Base-by-base conservation (phyloP, 1,284 basidiomycete genomes). In the Papiliotrema nemorosa region DNA sequence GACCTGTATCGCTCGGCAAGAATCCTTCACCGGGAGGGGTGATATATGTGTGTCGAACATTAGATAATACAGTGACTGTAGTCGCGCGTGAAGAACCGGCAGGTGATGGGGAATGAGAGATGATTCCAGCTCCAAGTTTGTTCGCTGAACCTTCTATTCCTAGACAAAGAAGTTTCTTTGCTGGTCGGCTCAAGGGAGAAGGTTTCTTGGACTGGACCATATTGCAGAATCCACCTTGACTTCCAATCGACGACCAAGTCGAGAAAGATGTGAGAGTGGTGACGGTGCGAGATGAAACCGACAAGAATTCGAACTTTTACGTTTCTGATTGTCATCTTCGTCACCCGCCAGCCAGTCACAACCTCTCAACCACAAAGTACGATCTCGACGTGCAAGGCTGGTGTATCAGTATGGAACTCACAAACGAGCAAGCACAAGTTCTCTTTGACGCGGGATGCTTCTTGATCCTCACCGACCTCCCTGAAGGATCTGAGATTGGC, bases 1-100 rank as follows among this genome's bases (percentile, higher is more conserved):
- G 79, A 2, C 94, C 94, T 3, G 96, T 98, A 68, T 98, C 93
- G 49, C 86, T 80, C 5, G 96, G 96, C 51, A 93, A 84, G 71
- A 99, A 99, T 0, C 96, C 96, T 75, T 97, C 88, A 6, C 96
- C 96, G 2, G 96, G 90, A 1, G 96, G 96, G 1, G 96, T 98
- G 58, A 98, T 90, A 70, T 98, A 97, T 9, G 96, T 99, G 70
- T 97, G 96, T 58, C 96, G 83, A 52, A 97, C 78, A 62, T 94
- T 87, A 38, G 89, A 85, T 20, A 92, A 78, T 14, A 93, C 83
- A 24, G 66, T 68, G 53, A 76, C 74, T 18, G 75, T 76, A 9
- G 82, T 82, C 29, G 81, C 60, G 21, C 49, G 49, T 44, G 46
- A 57, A 45, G 50, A 49, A 40, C 47, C 44, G 10, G 31, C 35